phyloP scores from a whole-genome alignment of 2,329 filamentous ascomycete species.

The Colletotrichum costaricense region DNA sequence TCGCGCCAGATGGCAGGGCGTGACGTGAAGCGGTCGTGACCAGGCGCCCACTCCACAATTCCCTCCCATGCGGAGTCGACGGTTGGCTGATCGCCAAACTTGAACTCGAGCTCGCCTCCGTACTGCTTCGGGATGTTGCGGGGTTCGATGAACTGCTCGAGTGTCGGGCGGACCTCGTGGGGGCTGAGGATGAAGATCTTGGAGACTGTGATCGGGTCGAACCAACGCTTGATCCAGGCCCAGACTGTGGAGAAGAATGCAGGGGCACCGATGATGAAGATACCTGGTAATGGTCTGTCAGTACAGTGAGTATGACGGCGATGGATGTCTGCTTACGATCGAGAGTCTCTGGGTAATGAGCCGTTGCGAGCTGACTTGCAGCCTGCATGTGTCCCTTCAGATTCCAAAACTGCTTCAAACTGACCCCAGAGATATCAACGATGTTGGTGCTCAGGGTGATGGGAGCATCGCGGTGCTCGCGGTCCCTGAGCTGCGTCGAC shows the following conservation, averaged over 20 bases:
- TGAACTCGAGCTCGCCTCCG: slow-evolving; percentile 86
- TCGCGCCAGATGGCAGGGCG: slow-evolving; percentile 70
- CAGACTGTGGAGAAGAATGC: slow-evolving; percentile 92
- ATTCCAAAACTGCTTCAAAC: slow-evolving; percentile 95
- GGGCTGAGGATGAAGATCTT: slow-evolving; percentile 93
- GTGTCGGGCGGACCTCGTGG: slow-evolving; percentile 79
- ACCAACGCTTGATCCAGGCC: slow-evolving; percentile 97
- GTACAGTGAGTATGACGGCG: not conserved
- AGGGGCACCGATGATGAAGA: slow-evolving; percentile 86
- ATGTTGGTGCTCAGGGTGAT: slow-evolving; percentile 95
- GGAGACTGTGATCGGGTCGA: slow-evolving; percentile 90
- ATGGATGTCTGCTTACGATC: slow-evolving; percentile 74
- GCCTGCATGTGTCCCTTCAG: slow-evolving; percentile 94
- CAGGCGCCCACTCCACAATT: slow-evolving; percentile 63
- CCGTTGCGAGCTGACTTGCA: slow-evolving; percentile 87
- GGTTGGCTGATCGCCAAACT: slow-evolving; percentile 79
- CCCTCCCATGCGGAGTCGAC: slow-evolving; percentile 73
- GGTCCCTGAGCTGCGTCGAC: slow-evolving; percentile 79
- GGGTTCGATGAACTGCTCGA: slow-evolving; percentile 84
- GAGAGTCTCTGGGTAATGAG: slow-evolving; percentile 94
- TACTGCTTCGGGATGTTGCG: slow-evolving; percentile 90
- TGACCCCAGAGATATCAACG: slow-evolving; percentile 89
- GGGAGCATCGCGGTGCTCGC: slow-evolving; percentile 81
- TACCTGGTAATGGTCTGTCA: slow-evolving; percentile 45
- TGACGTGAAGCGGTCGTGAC: slow-evolving; percentile 62